Conservation (phyloP, 345 rosid species). For the Camelina hispida region DNA sequence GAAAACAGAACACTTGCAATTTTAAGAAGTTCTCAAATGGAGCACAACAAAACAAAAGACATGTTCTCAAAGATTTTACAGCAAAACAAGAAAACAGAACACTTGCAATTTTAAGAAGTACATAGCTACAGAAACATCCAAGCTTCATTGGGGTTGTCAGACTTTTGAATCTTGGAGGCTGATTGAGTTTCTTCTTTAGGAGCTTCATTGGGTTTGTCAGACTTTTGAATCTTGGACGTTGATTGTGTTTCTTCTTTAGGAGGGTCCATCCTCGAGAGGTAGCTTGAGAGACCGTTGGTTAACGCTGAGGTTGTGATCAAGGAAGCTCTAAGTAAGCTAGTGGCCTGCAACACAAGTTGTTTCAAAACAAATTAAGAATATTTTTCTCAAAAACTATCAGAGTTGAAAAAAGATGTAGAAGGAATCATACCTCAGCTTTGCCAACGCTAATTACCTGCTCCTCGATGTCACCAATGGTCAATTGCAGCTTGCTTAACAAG, state of each 20-base stretch:
- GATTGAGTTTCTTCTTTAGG: too few species aligned
- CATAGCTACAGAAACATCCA: too few species aligned
- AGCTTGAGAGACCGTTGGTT: slow-evolving; percentile 30
- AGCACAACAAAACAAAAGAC: too few species aligned
- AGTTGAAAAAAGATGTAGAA: neutral
- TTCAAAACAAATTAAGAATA: too few species aligned
- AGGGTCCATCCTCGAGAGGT: slow-evolving; percentile 4
- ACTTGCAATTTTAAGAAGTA: too few species aligned
- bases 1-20: too few species aligned
- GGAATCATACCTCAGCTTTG: slow-evolving; percentile 21
- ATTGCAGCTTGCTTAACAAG: slow-evolving; percentile 20
- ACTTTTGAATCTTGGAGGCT: too few species aligned
- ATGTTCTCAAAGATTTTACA: too few species aligned
- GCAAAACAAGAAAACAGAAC: too few species aligned
- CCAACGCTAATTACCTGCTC: slow-evolving; percentile 34
- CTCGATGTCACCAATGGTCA: slow-evolving; percentile 19
- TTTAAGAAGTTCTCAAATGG: too few species aligned
- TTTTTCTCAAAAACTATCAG: too few species aligned
- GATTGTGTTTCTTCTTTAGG: slow-evolving; percentile 14
- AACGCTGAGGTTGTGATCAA: slow-evolving; percentile 31
- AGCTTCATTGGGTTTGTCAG: slow-evolving; percentile 11
- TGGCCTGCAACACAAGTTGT: slow-evolving; percentile 11
- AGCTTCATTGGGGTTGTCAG: too few species aligned
- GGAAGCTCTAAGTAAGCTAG: slow-evolving; percentile 31
- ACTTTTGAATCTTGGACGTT: slow-evolving; percentile 4